A percentile compares a stretch with the other conserved stretches of the same genome.
Evolutionary conservation across 2,329 filamentous ascomycete species (phyloP).

Genomic region (Cyphellophora attinorum): DNA sequence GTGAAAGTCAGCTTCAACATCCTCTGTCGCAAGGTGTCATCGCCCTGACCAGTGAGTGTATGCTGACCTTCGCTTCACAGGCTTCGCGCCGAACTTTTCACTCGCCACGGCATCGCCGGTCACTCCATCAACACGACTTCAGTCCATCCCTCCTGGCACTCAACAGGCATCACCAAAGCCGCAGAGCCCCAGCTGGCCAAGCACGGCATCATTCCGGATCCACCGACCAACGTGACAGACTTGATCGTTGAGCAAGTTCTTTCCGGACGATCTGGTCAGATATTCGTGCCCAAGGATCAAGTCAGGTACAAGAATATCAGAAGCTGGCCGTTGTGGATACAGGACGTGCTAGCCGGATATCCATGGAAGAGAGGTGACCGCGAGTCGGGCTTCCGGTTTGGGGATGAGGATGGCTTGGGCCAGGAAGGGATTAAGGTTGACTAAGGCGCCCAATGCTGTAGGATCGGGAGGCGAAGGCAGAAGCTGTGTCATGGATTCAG

Average conservation of each 20-base stretch:
- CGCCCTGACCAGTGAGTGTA: neutral
- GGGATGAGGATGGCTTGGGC: no score
- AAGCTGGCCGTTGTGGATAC: slow-evolving; percentile 13
- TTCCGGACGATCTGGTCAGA: slow-evolving; percentile 12
- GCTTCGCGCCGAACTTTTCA: slow-evolving; percentile 47
- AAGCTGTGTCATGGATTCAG: no score
- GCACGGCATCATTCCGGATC: slow-evolving; percentile 31
- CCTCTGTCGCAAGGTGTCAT: neutral
- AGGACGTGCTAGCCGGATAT: no score
- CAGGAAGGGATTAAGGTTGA: no score
- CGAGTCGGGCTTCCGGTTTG: no score
- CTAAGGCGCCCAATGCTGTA: no score
- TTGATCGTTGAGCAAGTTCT: slow-evolving; percentile 42
- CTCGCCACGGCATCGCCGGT: slow-evolving; percentile 37
- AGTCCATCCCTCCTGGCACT: slow-evolving; percentile 17
- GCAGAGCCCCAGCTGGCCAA: slow-evolving; percentile 48
- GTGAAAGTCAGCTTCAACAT: neutral
- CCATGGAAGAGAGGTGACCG: no score
- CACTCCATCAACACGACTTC: slow-evolving; percentile 12
- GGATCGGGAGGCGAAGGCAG: no score
- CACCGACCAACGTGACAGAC: slow-evolving; percentile 41
- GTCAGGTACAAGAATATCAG: slow-evolving; percentile 1
- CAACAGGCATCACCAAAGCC: slow-evolving; percentile 23
- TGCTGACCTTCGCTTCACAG: slow-evolving; percentile 5
- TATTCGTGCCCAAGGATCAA: slow-evolving; percentile 11